A percentile compares a stretch with the other conserved stretches of the same genome.
Evolutionary conservation across 352 stramenopile genomes (phyloP).

Genomic region (Globisporangium barbulae): DNA sequence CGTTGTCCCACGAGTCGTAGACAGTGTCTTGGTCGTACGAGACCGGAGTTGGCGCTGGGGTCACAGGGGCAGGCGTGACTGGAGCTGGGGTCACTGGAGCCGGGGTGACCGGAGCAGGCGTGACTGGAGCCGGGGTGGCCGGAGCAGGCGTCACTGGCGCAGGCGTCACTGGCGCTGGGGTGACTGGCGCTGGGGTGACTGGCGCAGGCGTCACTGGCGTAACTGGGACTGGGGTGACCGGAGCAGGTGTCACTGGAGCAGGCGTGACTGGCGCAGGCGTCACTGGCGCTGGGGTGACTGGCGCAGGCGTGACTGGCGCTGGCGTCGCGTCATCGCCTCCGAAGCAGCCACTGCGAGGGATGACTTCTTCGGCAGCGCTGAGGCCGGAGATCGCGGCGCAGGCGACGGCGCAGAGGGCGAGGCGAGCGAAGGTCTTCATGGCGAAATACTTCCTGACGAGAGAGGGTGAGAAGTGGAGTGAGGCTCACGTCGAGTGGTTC

Average conservation of each 20-base stretch:
- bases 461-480: constrained; percentile 13
- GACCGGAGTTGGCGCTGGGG: constrained; percentile 5
- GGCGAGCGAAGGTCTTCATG: constrained; percentile 13
- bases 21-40: constrained; percentile 5
- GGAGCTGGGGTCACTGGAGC: constrained; percentile 4
- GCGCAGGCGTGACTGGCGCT: background rate
- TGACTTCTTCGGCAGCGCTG: constrained; percentile 9
- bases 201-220: background rate
- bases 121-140: background rate
- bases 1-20: constrained; percentile 6
- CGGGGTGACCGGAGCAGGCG: background rate
- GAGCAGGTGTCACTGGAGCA: background rate
- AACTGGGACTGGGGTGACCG: background rate
- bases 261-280: background rate
- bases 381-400: constrained; percentile 5
- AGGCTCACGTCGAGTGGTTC: constrained; percentile 1
- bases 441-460: constrained; percentile 15
- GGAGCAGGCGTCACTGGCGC: background rate
- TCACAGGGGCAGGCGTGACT: background rate
- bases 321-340: constrained; percentile 11
- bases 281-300: constrained; percentile 9
- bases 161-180: background rate
- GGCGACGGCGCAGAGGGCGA: constrained; percentile 14
- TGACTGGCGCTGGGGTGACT: background rate
- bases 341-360: constrained; percentile 12